Percentiles rank a stretch among this genome's conserved stretches.
Conservation (phyloP, 2,329 filamentous ascomycete species). For the Aspergillus transmontanensis region DNA sequence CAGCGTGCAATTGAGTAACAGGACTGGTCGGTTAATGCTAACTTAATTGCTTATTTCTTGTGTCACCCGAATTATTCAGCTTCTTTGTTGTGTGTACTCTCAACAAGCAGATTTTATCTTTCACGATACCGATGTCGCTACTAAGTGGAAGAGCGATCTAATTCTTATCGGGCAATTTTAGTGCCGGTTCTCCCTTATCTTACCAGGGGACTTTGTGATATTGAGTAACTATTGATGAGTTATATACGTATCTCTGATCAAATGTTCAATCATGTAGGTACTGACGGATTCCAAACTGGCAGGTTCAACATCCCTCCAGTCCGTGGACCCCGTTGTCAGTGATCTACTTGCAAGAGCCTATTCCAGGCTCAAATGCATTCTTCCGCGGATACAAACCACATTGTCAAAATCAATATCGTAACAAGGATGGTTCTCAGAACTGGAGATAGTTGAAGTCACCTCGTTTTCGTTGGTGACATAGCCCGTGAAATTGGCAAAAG, state of each 20-base stretch:
- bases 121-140: not conserved
- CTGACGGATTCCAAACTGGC: not conserved
- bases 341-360: conserved; percentile 41
- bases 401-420: conserved; percentile 53
- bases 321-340: conserved; percentile 43
- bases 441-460: conserved; percentile 48
- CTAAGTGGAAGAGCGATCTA: too few relatives aligned
- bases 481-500: conserved; percentile 57
- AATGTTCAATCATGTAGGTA: not conserved
- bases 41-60: not conserved
- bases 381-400: conserved; percentile 36
- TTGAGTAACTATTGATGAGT: not conserved
- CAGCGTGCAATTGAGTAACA: not conserved
- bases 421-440: conserved; percentile 53
- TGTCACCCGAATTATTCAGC: not conserved
- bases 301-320: conserved; percentile 24
- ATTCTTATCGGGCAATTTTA: not conserved
- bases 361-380: conserved; percentile 36
- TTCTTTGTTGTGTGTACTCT: not conserved
- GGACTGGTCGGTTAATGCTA: not conserved
- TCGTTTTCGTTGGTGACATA: conserved; percentile 40
- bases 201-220: not conserved
- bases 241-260: not conserved
- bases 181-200: not conserved
- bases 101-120: not conserved